Evolutionary conservation across 2,329 filamentous ascomycete species (phyloP).

Genomic region (Aspergillus novofumigatus): DNA sequence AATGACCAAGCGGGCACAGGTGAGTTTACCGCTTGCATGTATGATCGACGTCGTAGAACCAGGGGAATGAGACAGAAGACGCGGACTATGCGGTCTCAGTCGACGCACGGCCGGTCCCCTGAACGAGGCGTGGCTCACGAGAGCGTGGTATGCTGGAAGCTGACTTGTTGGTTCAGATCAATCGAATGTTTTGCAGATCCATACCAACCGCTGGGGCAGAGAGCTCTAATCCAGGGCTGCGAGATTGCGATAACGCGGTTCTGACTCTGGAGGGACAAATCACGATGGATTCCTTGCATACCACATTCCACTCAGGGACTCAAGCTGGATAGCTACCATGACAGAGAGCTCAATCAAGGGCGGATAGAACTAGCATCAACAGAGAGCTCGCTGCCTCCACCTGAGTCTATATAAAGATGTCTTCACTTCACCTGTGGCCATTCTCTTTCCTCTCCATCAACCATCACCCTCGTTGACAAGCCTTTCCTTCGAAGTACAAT

Average conservation of each 20-base stretch:
- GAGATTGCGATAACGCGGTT: not conserved
- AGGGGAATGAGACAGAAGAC: slow-evolving; percentile 13
- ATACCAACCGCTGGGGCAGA: slow-evolving; percentile 10
- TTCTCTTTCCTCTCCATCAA: slow-evolving; percentile 24
- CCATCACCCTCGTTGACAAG: slow-evolving; percentile 28
- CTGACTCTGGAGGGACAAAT: not conserved
- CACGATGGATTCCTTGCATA: slow-evolving; percentile 18
- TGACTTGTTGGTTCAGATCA: not conserved
- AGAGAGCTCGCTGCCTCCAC: slow-evolving; percentile 18
- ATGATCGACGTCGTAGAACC: slow-evolving; percentile 6
- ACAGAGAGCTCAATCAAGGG: slow-evolving; percentile 8
- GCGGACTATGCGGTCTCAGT: not conserved
- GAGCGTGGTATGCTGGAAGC: not conserved
- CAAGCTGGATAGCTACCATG: slow-evolving; percentile 6
- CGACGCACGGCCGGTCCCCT: not conserved
- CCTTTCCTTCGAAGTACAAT: slow-evolving; percentile 25
- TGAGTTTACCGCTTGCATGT: slow-evolving; percentile 6
- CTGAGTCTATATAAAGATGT: slow-evolving; percentile 31
- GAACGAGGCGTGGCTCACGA: not conserved
- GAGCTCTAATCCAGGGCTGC: not conserved
- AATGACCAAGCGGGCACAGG: not conserved
- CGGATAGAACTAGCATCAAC: slow-evolving; percentile 5
- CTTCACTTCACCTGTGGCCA: slow-evolving; percentile 10
- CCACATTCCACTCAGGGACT: slow-evolving; percentile 27
- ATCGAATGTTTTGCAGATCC: slow-evolving; percentile 11